phyloP scores from a whole-genome alignment of 768 basidiomycete genomes.

The Roridomyces roridus region DNA sequence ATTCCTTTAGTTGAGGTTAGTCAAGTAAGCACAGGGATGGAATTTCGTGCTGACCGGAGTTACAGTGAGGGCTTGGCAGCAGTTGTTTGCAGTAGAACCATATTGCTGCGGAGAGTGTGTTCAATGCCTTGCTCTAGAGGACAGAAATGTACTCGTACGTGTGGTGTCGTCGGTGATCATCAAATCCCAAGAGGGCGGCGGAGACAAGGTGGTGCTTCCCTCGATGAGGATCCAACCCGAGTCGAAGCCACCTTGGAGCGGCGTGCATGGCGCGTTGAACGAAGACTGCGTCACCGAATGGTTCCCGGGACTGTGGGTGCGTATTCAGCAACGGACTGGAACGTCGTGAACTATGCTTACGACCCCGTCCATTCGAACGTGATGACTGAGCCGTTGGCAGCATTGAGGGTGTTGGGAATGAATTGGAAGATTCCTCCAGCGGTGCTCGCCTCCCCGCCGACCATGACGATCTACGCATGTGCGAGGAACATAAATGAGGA shows the following conservation, averaged over 20 bases:
- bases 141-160: slow-evolving; percentile 40
- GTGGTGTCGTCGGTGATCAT: slow-evolving; percentile 53
- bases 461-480: slow-evolving; percentile 28
- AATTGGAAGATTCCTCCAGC: slow-evolving; percentile 51
- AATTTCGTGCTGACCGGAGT: slow-evolving; percentile 9
- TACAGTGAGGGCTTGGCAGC: not conserved
- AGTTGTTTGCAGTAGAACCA: slow-evolving; percentile 10
- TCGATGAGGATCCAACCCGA: slow-evolving; percentile 58
- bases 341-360: slow-evolving; percentile 33
- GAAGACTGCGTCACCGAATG: slow-evolving; percentile 60
- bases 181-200: slow-evolving; percentile 50
- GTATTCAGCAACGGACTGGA: not conserved
- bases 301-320: slow-evolving; percentile 59
- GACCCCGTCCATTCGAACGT: slow-evolving; percentile 57
- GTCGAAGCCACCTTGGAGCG: slow-evolving; percentile 54
- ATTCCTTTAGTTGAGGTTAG: slow-evolving; percentile 48
- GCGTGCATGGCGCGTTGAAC: slow-evolving; percentile 52
- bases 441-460: slow-evolving; percentile 38
- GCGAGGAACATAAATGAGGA: not conserved
- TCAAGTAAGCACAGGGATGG: slow-evolving; percentile 69
- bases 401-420: slow-evolving; percentile 48
- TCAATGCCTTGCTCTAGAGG: slow-evolving; percentile 29
- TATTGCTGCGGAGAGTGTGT: slow-evolving; percentile 9
- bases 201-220: slow-evolving; percentile 14
- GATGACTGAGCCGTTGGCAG: slow-evolving; percentile 49